phyloP scores from a whole-genome alignment of 164 flowering plant genomes.

The Berberis vulgaris region DNA sequence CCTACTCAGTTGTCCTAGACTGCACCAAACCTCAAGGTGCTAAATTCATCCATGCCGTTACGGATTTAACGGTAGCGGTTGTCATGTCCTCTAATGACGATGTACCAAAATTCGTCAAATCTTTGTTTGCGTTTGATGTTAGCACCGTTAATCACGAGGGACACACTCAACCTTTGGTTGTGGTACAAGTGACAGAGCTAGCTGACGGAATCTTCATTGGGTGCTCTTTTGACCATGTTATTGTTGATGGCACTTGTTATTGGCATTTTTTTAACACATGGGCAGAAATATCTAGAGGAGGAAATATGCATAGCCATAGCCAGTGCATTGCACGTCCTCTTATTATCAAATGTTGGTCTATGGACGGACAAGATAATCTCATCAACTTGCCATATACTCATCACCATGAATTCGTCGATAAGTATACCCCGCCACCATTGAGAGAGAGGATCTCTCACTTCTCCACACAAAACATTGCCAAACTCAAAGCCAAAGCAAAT shows the following conservation, averaged over 20 bases:
- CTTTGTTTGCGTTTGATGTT: too few relatives aligned
- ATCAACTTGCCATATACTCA: constrained; percentile 33
- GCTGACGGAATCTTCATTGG: too few relatives aligned
- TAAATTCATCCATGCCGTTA: too few relatives aligned
- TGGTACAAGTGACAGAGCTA: too few relatives aligned
- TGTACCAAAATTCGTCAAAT: too few relatives aligned
- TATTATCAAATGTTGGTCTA: constrained; percentile 26
- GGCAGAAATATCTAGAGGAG: constrained; percentile 31
- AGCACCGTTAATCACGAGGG: too few relatives aligned
- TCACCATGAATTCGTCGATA: constrained; percentile 23
- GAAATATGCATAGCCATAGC: background rate
- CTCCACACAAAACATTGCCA: background rate
- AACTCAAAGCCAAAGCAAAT: constrained; percentile 13
- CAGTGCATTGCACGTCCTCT: constrained; percentile 26
- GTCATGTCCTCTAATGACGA: too few relatives aligned
- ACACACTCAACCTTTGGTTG: too few relatives aligned
- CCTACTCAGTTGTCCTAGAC: too few relatives aligned
- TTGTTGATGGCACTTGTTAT: constrained; percentile 40
- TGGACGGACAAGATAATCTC: constrained; percentile 17
- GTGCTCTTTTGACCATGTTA: background rate
- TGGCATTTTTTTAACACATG: constrained; percentile 47
- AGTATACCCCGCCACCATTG: constrained; percentile 7
- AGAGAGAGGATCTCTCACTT: constrained; percentile 8
- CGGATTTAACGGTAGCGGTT: too few relatives aligned
- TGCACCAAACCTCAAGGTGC: too few relatives aligned